These are phyloP conservation scores for Pseudoturritis turrita DNA, from an alignment of 345 rosid species.

Conservation along the genomic window DNA sequence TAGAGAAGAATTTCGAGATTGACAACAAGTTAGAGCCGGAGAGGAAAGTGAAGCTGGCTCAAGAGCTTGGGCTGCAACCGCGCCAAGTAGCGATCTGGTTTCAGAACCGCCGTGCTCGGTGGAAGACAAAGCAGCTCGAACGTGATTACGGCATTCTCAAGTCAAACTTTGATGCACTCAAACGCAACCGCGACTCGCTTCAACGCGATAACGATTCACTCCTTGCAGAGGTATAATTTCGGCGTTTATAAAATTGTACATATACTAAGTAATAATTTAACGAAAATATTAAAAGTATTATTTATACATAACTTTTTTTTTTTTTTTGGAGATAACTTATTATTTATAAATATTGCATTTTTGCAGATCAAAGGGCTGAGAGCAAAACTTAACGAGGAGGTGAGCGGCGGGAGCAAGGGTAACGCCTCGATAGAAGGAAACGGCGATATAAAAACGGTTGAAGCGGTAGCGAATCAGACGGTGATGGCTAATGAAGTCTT, in stretches of 20 bases:
- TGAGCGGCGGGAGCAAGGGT: not conserved
- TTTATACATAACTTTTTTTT: no score
- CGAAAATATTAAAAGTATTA: no score
- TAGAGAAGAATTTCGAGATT: constrained; percentile 82
- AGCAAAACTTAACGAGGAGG: constrained; percentile 20
- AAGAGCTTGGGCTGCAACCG: constrained; percentile 74
- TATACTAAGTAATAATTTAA: no score
- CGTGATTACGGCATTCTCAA: constrained; percentile 64
- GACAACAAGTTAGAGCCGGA: constrained; percentile 88
- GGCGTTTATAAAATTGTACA: no score
- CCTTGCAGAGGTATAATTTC: constrained; percentile 62
- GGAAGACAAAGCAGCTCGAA: constrained; percentile 88
- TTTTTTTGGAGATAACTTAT: not conserved
- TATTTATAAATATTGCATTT: not conserved
- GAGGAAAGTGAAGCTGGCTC: constrained; percentile 75
- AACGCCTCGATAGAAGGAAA: constrained; percentile 2
- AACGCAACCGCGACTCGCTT: constrained; percentile 54
- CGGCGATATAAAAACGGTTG: not conserved
- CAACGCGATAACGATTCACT: constrained; percentile 77
- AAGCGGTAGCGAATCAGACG: not conserved
- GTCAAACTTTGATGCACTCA: constrained; percentile 56
- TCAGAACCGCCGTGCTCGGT: constrained; percentile 86
- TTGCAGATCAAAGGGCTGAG: constrained; percentile 25
- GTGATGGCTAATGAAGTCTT: constrained; percentile 1
- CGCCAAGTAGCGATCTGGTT: constrained; percentile 92